Base-by-base conservation (phyloP, 106 monocot genomes). In the Triglochin maritima region DNA sequence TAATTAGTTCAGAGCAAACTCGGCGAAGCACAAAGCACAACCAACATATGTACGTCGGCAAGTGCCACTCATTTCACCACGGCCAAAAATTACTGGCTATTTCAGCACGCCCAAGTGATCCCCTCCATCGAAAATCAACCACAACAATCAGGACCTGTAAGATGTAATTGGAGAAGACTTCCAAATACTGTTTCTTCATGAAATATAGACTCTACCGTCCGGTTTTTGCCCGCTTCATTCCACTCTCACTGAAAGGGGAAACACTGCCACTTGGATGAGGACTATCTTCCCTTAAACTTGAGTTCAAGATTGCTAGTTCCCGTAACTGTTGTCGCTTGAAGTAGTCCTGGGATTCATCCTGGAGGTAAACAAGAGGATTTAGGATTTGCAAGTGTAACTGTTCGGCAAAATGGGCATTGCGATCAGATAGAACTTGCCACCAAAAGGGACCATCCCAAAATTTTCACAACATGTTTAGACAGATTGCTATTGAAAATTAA, bases 301-400 rank as follows among this genome's bases (percentile, higher is more conserved):
- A 90, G 50, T 94, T 94, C 60, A 94, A 16, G 84, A 94, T 87
- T 9, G 94, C 94, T 14, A 94, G 73, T 50, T 94, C 94, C 59
- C 90, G 74, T 8, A 94, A 83, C 57, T 94, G 94, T 64, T 94
- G 94, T 69, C 83, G 71, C 77, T 94, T 94, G 64, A 87, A 90
- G 73, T 58, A 81, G 74, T 94, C 94, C 10, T 87, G 87, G 5
- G 94, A 94, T 69, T 94, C 94, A 77, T 94, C 94, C 94, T 94
- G 68, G 61, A 70, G 29, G 72, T 41, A 17, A 9, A 14, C 57
- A 61, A 50, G 53, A 2, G 29, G 29, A 29, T 29, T 29, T 29
- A 29, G 29, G 29, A 29, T 29, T 29, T 29, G 29, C 29, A 29
- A 29, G 29, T 29, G 29, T 29, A 29, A 29, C 29, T 1, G 29